Percentiles rank a stretch among this genome's conserved stretches.
phyloP scores from a whole-genome alignment of 2,329 filamentous ascomycete species.

The Xylariaceae sp. region DNA sequence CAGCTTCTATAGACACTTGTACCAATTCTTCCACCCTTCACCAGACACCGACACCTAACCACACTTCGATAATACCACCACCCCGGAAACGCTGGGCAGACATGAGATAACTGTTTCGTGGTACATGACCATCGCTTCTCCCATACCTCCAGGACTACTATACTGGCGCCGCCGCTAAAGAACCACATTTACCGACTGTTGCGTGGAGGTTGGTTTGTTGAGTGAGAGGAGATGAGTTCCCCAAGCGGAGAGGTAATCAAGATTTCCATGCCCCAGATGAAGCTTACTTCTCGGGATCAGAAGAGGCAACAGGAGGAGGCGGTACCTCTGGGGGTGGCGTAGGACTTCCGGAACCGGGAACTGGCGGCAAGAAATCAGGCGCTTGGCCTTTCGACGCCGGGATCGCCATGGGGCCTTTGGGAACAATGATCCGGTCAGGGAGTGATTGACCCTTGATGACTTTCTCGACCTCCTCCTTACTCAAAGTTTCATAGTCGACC shows the following conservation, averaged over 20 bases:
- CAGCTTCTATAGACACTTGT: no score
- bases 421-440: conserved; percentile 58
- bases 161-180: no score
- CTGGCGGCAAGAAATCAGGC: conserved; percentile 19
- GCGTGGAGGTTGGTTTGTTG: conserved; percentile 1
- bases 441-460: conserved; percentile 84
- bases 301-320: conserved; percentile 21
- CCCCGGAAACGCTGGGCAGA: no score
- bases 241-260: no score
- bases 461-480: conserved; percentile 82
- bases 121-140: no score
- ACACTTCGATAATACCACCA: no score
- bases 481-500: conserved; percentile 89
- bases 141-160: no score
- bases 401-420: conserved; percentile 60
- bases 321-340: conserved; percentile 24
- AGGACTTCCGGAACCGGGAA: conserved; percentile 20
- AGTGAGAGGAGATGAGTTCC: no score
- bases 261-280: neutral
- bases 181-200: no score
- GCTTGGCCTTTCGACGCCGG: conserved; percentile 42
- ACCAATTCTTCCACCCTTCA: no score
- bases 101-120: no score
- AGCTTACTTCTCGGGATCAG: conserved; percentile 3
- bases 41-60: no score